Base-by-base conservation (phyloP, 371 early-diverging fungal species). In the Mortierella polycephala region DNA sequence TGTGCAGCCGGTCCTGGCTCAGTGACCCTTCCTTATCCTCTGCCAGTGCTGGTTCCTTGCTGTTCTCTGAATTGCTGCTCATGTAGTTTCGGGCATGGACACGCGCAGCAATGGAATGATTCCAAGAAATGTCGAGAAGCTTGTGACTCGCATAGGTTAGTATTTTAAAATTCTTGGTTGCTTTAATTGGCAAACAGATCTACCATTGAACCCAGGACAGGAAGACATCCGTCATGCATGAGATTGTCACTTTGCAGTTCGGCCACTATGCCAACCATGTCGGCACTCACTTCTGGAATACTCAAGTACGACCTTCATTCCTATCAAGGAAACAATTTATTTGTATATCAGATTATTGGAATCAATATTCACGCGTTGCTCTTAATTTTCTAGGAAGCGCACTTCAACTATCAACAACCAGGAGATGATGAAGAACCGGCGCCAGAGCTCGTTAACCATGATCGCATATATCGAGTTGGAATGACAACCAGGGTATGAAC, bases 271-370 rank as follows among this genome's bases (percentile, higher is more conserved):
- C 97, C 47, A 96, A 95, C 79, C 94, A 86, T 75, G 93, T 94
- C 10, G 98, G 95, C 2, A 89, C 96, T 12, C 97, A 96, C 83
- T 93, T 89, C 75, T 97, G 98, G 98, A 97, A 96, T 74, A 84
- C 94, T 13, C 94, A 93, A 88, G 94, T 89, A 62, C 21, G 59
- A 4, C 3, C 3, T 10, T 9, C 18, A 10, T 0, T 20, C 23
- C 0, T 9, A 21, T 18, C 51, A 2, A 9, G 13, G n/a, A 51
- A 51, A 10, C 14, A 21, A 18, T 9, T 20, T 51, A 21, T 16
- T 20, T 18, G 10, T 18, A n/a, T 51, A 18, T 18, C 20, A 16
- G 20, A 47, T 40, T 11, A 23, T 14, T n/a, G n/a, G 16, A 10
- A 62, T 18, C 12, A 51, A 40, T n/a, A 55, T 55, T 20, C 3